phyloP scores from a whole-genome alignment of 1,284 basidiomycete species.

The Trichosporon sp. region DNA sequence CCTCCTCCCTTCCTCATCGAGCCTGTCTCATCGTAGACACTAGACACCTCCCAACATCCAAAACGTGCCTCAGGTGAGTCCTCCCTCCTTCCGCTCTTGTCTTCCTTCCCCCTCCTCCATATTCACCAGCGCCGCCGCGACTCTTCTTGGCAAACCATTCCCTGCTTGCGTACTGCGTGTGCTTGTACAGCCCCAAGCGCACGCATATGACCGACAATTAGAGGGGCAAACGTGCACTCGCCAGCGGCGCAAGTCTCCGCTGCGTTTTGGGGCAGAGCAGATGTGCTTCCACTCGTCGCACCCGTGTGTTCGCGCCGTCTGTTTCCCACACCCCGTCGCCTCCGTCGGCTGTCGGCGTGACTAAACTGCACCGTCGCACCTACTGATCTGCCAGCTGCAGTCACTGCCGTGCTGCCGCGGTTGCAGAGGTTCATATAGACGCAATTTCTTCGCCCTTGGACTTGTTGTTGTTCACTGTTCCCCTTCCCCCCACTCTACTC shows the following conservation, averaged over 20 bases:
- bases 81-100: not conserved
- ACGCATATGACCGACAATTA: not conserved
- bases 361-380: not conserved
- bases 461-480: not conserved
- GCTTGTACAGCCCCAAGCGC: not conserved
- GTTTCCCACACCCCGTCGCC: not conserved
- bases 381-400: not conserved
- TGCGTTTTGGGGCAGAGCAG: not conserved
- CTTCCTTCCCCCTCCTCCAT: not conserved
- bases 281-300: not conserved
- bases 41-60: not conserved
- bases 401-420: not conserved
- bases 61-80: conserved; percentile 1
- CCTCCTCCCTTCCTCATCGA: not conserved
- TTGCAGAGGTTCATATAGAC: not conserved
- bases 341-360: not conserved
- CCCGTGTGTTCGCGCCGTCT: not conserved
- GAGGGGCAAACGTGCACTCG: not conserved
- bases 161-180: not conserved
- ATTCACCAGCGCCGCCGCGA: not conserved
- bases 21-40: not conserved
- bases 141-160: not conserved
- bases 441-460: not conserved
- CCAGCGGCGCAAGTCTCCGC: not conserved
- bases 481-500: not conserved